These are phyloP conservation scores for Pichia occidentalis DNA, from an alignment of 805 yeast species.

Conservation along the genomic window DNA sequence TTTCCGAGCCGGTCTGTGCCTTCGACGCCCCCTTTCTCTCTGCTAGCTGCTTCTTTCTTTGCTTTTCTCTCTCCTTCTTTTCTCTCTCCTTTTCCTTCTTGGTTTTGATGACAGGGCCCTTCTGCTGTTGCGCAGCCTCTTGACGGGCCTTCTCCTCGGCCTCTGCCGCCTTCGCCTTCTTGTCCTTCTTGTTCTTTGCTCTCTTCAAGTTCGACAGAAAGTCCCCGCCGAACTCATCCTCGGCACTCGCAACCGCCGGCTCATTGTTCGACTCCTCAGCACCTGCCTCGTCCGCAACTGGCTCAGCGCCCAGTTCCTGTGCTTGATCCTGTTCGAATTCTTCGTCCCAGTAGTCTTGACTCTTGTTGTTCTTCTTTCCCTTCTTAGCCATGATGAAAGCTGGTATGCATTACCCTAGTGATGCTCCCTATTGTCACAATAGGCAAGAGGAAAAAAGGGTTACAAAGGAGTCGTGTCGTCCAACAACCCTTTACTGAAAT, in stretches of 20 bases:
- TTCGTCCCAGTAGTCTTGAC: conserved; percentile 77
- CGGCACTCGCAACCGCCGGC: conserved; percentile 29
- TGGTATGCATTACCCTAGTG: neutral
- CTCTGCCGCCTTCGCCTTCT: conserved; percentile 56
- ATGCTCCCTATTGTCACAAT: too few relatives aligned
- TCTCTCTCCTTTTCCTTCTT: conserved; percentile 95
- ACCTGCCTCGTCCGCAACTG: conserved; percentile 19
- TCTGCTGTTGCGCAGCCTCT: conserved; percentile 18
- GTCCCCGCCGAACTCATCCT: conserved; percentile 50
- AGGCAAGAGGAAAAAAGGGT: neutral
- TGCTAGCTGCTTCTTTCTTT: conserved; percentile 83
- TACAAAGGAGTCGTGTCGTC: neutral
- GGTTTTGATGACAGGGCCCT: conserved; percentile 69
- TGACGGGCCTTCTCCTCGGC: conserved; percentile 33
- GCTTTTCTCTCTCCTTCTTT: conserved; percentile 88
- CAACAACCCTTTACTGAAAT: too few relatives aligned
- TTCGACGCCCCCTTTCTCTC: conserved; percentile 75
- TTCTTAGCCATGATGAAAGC: conserved; percentile 27
- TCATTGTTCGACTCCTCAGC: conserved; percentile 24
- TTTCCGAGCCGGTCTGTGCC: conserved; percentile 12
- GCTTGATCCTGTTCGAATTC: conserved; percentile 49
- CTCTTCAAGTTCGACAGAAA: conserved; percentile 79
- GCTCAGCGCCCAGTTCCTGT: conserved; percentile 45
- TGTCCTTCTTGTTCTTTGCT: conserved; percentile 72
- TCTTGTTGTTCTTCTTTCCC: conserved; percentile 58